Base-by-base conservation (phyloP, 2,329 filamentous ascomycete species). In the Sporothrix luriei region DNA sequence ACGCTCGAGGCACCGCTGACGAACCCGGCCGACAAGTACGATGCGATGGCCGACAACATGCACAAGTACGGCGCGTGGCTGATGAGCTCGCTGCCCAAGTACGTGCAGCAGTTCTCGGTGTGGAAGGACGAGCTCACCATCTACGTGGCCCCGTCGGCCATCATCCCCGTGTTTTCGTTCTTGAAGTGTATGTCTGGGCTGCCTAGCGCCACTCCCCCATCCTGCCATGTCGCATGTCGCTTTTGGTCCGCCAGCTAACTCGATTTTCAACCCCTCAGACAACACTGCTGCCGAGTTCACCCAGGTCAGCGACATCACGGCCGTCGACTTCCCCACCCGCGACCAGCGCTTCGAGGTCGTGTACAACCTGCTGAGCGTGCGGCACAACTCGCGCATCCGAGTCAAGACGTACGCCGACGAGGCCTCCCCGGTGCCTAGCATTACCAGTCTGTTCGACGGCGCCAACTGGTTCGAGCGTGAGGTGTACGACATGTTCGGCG, bases 321-420 rank as follows among this genome's bases (percentile, higher is more conserved):
- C 91, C 52, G 93, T 96, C 78, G 95, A 99, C 81, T 99, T 93
- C 83, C 95, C 95, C 49, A 97, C 94, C 73, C 90, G 93, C 78
- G 91, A 96, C 80, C 90, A 97, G 82, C 92, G 95, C 72, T 99
- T 99, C 82, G 95, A 99, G 84, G 86, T 99, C 72, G 94, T 99
- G 75, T 99, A 99, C 87, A 97, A 99, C 83, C 82, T 99, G 74
- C 90, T 99, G 73, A 96, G 92, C 75, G 91, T 99, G 76, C 91
- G 95, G 74, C 93, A 98, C 85, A 99, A 99, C 83, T 91, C 94
- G 68, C 91, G 95, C 75, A 95, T 99, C 80, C 89, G 95, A 72
- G 93, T 99, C 78, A 99, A 99, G 89, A 99, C 95, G 62, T 99
- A 99, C 79, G 94, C 94, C 76, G 94, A 99, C 78, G 95, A 99